phyloP scores from a whole-genome alignment of 441 rosid species.

The Breynia disticha region DNA sequence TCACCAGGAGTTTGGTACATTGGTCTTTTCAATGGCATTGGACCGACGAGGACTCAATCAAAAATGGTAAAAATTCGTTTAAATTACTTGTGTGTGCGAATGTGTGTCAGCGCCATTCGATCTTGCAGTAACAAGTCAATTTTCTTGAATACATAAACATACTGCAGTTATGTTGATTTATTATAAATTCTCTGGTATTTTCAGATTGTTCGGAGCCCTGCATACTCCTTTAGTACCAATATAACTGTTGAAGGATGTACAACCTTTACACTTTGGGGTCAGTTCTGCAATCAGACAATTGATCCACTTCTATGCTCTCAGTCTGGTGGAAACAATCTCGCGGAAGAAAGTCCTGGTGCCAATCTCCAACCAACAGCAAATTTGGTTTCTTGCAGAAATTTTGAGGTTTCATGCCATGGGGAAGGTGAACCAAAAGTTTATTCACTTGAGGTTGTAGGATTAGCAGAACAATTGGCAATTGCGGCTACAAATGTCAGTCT shows the following conservation, averaged over 20 bases:
- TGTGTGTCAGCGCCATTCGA: no score
- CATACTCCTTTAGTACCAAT: conserved; percentile 72
- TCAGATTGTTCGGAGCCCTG: conserved; percentile 67
- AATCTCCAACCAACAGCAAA: conserved; percentile 23
- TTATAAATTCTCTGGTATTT: conserved; percentile 18
- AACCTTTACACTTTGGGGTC: conserved; percentile 69
- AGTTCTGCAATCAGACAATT: conserved; percentile 78
- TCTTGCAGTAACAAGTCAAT: conserved; percentile 2
- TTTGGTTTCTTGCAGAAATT: conserved; percentile 44
- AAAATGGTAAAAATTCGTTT: conserved; percentile 53
- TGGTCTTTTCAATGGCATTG: conserved; percentile 90
- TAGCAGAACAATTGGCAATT: conserved; percentile 50
- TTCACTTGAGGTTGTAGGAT: conserved; percentile 47
- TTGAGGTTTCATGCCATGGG: conserved; percentile 40
- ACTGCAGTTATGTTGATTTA: conserved; percentile 7
- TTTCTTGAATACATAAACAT: neutral
- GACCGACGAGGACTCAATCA: conserved; percentile 73
- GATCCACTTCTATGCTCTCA: conserved; percentile 52
- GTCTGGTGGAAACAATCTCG: conserved; percentile 28
- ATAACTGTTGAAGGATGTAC: conserved; percentile 83
- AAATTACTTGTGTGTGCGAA: no score
- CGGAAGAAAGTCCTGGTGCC: conserved; percentile 18
- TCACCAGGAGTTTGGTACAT: conserved; percentile 84
- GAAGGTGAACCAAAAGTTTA: conserved; percentile 54
- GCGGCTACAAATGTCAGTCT: conserved; percentile 32